Base-by-base conservation (phyloP, 805 yeast species). In the Nakazawaea ishiwadae region DNA sequence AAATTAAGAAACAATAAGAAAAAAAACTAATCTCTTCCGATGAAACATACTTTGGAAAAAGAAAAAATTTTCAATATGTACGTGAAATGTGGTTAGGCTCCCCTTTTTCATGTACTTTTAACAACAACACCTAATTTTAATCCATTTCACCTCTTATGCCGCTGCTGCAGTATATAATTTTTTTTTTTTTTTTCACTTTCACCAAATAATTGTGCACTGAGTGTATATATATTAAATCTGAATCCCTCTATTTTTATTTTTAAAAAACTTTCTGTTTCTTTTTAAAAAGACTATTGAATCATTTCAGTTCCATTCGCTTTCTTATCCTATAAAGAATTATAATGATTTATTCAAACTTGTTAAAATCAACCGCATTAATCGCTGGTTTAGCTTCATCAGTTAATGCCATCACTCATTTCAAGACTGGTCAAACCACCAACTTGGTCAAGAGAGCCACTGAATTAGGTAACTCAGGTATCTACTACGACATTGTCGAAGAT, bases 391-490 rank as follows among this genome's bases (percentile, higher is more conserved):
- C 35, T 16, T 23, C 44, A 17, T 35, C 44, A 14, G 39, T 21
- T 15, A 31, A 24, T 28, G 44, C 37, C 17, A 19, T 37, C 23
- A 19, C 34, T 24, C 34, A 37, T 21, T 21, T 32, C 28, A 18
- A 36, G 30, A 15, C n/a, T 20, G 35, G 26, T 19, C 20, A 18
- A 11, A 30, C 35, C 20, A 18, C 23, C 17, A 17, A 29, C 28
- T 42, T 42, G 24, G 40, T 42, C 35, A 42, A 42, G 36, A 31
- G 44, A 31, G 37, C 37, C 15, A 32, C 37, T 9, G 44, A 42
- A 16, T 42, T 42, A 34, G 44, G 44, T 31, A 37, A 36, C 44
- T 37, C 41, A 15, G 44, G 44, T 32, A 42, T 42, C 34, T 17
- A 16, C n/a, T 42, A 36, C 36, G 41, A 42, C 24, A 14, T 37